Evolutionary conservation across 2,329 filamentous ascomycete species (phyloP).

Genomic region (Arthrobotrys iridis): DNA sequence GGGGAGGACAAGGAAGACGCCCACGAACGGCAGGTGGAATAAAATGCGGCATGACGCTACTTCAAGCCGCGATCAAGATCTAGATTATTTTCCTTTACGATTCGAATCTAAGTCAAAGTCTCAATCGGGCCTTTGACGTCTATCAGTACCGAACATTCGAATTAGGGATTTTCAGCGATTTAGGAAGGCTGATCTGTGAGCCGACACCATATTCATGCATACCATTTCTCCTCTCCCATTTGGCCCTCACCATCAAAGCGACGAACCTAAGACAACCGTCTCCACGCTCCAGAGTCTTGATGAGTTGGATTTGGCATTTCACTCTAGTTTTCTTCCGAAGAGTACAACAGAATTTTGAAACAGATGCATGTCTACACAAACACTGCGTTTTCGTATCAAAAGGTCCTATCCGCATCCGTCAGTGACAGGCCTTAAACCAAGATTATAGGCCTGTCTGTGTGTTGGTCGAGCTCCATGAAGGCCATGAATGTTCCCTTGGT

Average conservation of each 20-base stretch:
- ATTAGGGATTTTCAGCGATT: neutral
- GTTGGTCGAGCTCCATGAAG: slow-evolving; percentile 3
- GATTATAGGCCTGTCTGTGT: too few relatives aligned
- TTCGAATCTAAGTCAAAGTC: neutral
- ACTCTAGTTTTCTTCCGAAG: neutral
- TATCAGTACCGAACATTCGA: too few relatives aligned
- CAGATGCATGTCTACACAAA: neutral
- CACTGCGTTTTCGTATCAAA: neutral
- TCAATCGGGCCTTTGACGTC: neutral
- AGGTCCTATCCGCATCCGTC: slow-evolving; percentile 5
- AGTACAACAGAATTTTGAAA: neutral
- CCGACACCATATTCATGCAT: neutral
- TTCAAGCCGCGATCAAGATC: neutral
- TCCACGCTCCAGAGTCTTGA: too few relatives aligned
- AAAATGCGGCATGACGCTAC: neutral
- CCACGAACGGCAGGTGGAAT: neutral
- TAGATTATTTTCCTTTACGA: neutral
- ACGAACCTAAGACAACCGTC: neutral
- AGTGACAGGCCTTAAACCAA: neutral
- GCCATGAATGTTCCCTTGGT: neutral
- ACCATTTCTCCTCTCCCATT: neutral
- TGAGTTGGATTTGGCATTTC: neutral
- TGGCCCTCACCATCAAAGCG: neutral
- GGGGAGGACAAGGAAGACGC: neutral
- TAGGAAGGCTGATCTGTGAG: neutral